Evolutionary conservation across 2,329 filamentous ascomycete genomes (phyloP).

Genomic region (Phialemoniopsis sp.): DNA sequence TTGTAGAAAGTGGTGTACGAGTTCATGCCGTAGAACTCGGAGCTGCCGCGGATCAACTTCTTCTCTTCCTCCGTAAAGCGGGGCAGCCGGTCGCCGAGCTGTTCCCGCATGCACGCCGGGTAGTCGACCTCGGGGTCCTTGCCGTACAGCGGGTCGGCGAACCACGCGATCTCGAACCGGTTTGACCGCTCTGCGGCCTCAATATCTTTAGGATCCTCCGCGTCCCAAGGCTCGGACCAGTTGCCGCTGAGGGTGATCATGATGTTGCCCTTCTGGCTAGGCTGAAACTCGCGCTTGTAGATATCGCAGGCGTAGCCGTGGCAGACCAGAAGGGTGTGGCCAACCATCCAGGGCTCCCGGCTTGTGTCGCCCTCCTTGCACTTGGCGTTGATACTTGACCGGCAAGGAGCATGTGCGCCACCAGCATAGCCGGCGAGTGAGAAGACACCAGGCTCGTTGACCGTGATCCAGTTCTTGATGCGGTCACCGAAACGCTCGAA

Average conservation of each 20-base stretch:
- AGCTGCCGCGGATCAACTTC: constrained; percentile 28
- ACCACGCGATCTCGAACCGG: constrained; percentile 38
- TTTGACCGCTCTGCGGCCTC: constrained; percentile 31
- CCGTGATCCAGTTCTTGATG: constrained; percentile 56
- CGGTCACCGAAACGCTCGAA: constrained; percentile 53
- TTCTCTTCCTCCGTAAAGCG: constrained; percentile 32
- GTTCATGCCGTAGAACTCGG: constrained; percentile 36
- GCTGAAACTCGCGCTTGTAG: constrained; percentile 32
- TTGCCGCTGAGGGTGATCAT: constrained; percentile 37
- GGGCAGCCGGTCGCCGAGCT: constrained; percentile 30
- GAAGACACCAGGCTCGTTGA: constrained; percentile 27
- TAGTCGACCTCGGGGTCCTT: constrained; percentile 24
- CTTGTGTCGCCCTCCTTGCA: constrained; percentile 24
- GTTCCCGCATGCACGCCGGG: constrained; percentile 30
- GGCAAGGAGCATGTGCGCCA: constrained; percentile 25
- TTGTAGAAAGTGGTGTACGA: constrained; percentile 35
- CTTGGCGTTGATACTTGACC: constrained; percentile 21
- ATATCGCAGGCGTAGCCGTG: constrained; percentile 30
- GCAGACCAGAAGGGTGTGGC: constrained; percentile 31
- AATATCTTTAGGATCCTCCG: constrained; percentile 23
- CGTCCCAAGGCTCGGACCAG: constrained; percentile 35
- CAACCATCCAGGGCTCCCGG: constrained; percentile 31
- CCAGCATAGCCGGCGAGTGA: constrained; percentile 26
- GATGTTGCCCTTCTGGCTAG: constrained; percentile 27
- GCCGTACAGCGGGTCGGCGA: constrained; percentile 30